A percentile compares a stretch with the other conserved stretches of the same genome.
Evolutionary conservation across 352 stramenopile species (phyloP).

Genomic region (Phytophthora citrophthora): DNA sequence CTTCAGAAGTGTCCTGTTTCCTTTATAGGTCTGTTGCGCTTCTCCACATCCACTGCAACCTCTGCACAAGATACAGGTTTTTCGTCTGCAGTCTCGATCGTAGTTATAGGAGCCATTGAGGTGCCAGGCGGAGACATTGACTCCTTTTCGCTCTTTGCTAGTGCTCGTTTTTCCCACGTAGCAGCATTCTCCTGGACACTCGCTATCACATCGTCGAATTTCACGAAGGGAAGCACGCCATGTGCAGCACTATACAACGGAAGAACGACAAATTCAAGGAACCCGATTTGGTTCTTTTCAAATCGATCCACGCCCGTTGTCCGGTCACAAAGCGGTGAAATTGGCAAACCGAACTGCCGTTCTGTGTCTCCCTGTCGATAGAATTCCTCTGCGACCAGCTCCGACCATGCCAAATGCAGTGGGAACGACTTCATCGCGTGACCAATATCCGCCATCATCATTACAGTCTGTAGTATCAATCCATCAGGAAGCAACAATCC

Average conservation of each 20-base stretch:
- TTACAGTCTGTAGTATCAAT: conserved; percentile 65
- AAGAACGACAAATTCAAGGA: conserved; percentile 77
- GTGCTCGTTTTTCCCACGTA: conserved; percentile 40
- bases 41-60: too few relatives aligned
- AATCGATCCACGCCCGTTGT: conserved; percentile 48
- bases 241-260: conserved; percentile 60
- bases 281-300: conserved; percentile 74
- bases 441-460: conserved; percentile 82
- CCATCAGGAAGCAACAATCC: conserved; percentile 42
- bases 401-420: conserved; percentile 62
- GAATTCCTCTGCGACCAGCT: conserved; percentile 72
- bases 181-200: conserved; percentile 54
- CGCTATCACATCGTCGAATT: conserved; percentile 57
- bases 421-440: conserved; percentile 73
- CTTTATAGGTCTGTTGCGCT: too few relatives aligned
- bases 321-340: conserved; percentile 76
- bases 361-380: conserved; percentile 72
- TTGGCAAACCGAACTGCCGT: conserved; percentile 52
- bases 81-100: not conserved
- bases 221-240: conserved; percentile 53
- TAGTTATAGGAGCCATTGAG: too few relatives aligned
- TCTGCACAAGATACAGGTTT: too few relatives aligned
- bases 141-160: not conserved
- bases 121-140: too few relatives aligned
- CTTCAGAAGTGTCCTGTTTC: too few relatives aligned